Percentiles rank a stretch among this genome's conserved stretches.
Evolutionary conservation across 345 rosid species (phyloP).

Genomic region (Balakata baccata): DNA sequence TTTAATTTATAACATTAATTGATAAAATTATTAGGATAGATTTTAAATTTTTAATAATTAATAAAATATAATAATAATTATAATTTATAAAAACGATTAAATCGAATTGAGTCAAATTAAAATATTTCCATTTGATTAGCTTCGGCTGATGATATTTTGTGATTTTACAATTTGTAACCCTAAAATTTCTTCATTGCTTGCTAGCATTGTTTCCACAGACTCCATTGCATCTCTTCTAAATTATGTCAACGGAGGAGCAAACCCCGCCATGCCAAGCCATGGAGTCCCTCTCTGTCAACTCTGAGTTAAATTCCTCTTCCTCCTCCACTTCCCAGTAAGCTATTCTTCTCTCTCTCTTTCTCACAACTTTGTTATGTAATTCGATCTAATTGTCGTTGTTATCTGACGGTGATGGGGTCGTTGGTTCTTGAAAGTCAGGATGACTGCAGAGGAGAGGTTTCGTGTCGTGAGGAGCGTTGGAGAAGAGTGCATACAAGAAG

Average conservation of each 20-base stretch:
- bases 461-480: conserved; percentile 68
- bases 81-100: no score
- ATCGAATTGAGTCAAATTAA: no score
- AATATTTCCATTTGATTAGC: no score
- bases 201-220: background rate
- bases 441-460: conserved; percentile 64
- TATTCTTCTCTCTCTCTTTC: background rate
- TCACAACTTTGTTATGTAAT: background rate
- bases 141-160: no score
- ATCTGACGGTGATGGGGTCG: background rate
- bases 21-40: no score
- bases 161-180: background rate
- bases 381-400: background rate
- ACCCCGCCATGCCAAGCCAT: conserved; percentile 8
- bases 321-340: conserved; percentile 8
- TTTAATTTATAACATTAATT: no score
- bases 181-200: background rate
- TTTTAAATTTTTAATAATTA: no score
- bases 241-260: conserved; percentile 1
- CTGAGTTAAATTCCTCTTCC: background rate
- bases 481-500: conserved; percentile 86
- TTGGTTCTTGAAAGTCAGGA: conserved; percentile 13
- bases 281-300: conserved; percentile 11
- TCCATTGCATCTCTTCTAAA: background rate
- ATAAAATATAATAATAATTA: no score